Percentiles rank a stretch among this genome's conserved stretches.
phyloP scores from a whole-genome alignment of 306 rosid species.

The Delonix regia region DNA sequence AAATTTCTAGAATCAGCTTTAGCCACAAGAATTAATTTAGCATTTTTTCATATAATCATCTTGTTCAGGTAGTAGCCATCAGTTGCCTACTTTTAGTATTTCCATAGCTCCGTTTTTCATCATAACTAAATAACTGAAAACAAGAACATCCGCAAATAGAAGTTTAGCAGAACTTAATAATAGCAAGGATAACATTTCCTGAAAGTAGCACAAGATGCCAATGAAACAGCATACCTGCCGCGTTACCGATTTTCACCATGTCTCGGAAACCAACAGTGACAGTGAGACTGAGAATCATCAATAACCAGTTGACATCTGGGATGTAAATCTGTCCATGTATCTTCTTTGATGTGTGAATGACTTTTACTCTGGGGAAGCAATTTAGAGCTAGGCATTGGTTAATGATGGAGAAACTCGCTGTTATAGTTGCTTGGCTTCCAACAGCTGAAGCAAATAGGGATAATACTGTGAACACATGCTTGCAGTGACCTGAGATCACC shows the following conservation, averaged over 20 bases:
- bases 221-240: slow-evolving; percentile 60
- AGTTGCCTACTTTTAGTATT: background rate
- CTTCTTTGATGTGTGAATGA: slow-evolving; percentile 81
- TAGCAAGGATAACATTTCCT: background rate
- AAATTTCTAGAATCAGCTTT: background rate
- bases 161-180: background rate
- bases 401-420: slow-evolving; percentile 79
- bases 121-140: background rate
- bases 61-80: background rate
- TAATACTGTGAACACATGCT: slow-evolving; percentile 50
- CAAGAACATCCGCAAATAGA: background rate
- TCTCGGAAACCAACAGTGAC: slow-evolving; percentile 70
- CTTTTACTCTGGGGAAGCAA: slow-evolving; percentile 94
- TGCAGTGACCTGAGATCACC: slow-evolving; percentile 50
- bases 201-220: background rate
- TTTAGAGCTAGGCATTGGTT: slow-evolving; percentile 83
- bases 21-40: background rate
- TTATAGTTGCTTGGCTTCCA: slow-evolving; percentile 94
- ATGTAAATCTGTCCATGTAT: slow-evolving; percentile 82
- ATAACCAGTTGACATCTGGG: slow-evolving; percentile 87
- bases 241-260: slow-evolving; percentile 73
- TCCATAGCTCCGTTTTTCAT: background rate
- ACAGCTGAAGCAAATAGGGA: slow-evolving; percentile 77
- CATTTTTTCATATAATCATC: background rate
- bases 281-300: slow-evolving; percentile 79